Base-by-base conservation (phyloP, 345 rosid species). In the Euclidium syriacum region DNA sequence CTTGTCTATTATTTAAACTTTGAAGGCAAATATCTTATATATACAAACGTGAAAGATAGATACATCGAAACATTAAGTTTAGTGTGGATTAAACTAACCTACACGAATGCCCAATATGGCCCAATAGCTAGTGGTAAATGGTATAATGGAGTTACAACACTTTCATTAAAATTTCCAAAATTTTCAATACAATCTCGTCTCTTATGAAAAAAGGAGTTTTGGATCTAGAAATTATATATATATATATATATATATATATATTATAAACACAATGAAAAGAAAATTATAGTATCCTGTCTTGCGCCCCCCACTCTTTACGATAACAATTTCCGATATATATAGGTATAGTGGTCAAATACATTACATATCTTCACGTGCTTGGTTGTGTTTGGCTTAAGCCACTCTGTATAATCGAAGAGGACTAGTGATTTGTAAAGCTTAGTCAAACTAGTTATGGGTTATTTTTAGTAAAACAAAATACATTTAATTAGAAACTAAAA, bases 301-400 rank as follows among this genome's bases (percentile, higher is more conserved):
- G 68, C 16, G 48, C 10, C 30, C 4, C 4, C 33, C 50, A 52
- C 60, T 51, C 22, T 64, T 42, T 52, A 33, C 2, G 26, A 49
- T 25, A 63, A 39, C 40, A 18, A 51, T 20, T 18, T 51, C 30
- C 10, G 10, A 63, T 51, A 10, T 14, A 51, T 40, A 42, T 0
- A 29, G 1, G 35, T 46, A 52, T 39, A 20, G 9, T 40, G 68
- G 46, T 64, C 11, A 43, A 65, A 53, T 44, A 23, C 44, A 64
- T 22, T 41, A 27, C 52, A 20, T 27, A 63, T 50, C 10, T 65
- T 65, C 62, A 65, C 70, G 70, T 65, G 53, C 42, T 41, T 29
- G 18, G 42, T 41, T 64, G 42, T 52, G 51, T n/a, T 33, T 43
- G 53, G 62, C 35, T 24, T 65, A 53, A 42, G 65, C 52, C 46